Evolutionary conservation across 371 early-diverging fungal genomes (phyloP).

Genomic region (Mortierella sp.): DNA sequence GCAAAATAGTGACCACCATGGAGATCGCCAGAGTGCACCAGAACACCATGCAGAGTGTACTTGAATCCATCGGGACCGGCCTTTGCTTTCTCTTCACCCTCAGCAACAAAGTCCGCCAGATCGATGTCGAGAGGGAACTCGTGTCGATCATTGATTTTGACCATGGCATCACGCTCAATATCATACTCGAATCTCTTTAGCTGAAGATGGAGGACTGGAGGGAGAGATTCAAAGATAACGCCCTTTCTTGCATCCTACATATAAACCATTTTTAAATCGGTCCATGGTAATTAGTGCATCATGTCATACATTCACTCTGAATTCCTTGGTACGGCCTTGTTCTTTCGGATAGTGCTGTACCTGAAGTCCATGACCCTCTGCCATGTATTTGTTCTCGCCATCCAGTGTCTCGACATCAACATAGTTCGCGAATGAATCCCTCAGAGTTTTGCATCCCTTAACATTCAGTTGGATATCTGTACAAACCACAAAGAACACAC

Average conservation of each 20-base stretch:
- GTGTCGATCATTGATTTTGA: conserved; percentile 99
- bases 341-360: no score
- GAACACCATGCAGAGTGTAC: conserved; percentile 92
- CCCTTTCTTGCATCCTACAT: conserved; percentile 92
- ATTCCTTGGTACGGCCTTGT: no score
- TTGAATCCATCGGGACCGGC: conserved; percentile 71
- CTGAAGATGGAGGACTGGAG: conserved; percentile 98
- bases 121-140: conserved; percentile 96
- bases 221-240: conserved; percentile 94
- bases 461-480: conserved; percentile 95
- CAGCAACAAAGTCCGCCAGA: conserved; percentile 86
- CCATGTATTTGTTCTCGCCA: conserved; percentile 98
- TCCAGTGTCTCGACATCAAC: conserved; percentile 91
- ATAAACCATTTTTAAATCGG: neutral
- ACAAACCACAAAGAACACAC: neutral
- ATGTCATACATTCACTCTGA: no score
- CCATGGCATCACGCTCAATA: conserved; percentile 89
- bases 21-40: conserved; percentile 97
- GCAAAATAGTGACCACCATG: conserved; percentile 99
- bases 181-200: conserved; percentile 99
- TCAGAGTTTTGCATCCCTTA: conserved; percentile 89
- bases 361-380: conserved; percentile 96
- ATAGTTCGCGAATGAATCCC: conserved; percentile 95
- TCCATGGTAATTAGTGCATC: neutral
- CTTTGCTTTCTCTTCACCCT: conserved; percentile 64